phyloP scores from a whole-genome alignment of 2,329 filamentous ascomycete genomes.

The Celoporthe dispersa region DNA sequence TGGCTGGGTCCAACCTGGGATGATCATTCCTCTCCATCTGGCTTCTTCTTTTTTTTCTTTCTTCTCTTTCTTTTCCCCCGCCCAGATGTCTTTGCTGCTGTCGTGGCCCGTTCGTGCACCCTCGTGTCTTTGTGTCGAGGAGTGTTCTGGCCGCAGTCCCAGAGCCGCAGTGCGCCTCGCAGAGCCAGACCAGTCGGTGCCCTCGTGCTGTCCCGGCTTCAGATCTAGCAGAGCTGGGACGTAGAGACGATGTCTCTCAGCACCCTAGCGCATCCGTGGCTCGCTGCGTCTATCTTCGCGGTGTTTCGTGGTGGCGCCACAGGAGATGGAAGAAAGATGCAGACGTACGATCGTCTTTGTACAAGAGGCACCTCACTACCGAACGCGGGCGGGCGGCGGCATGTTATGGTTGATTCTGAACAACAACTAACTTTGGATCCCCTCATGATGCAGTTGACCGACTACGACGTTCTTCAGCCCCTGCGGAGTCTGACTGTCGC shows the following conservation, averaged over 20 bases:
- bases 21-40: not conserved
- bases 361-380: conserved; percentile 13
- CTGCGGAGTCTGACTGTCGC: conserved; percentile 17
- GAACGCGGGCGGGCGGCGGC: conserved; percentile 15
- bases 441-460: conserved; percentile 44
- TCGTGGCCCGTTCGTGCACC: not conserved
- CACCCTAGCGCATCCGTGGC: not conserved
- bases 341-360: conserved; percentile 1
- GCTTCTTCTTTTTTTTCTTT: not conserved
- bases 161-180: not conserved
- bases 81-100: not conserved
- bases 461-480: conserved; percentile 30
- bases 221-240: not conserved
- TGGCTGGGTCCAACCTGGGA: not conserved
- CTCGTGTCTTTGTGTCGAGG: not conserved
- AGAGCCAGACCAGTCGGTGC: not conserved
- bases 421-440: conserved; percentile 39
- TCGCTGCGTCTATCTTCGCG: not conserved
- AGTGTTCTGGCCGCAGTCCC: not conserved
- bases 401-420: conserved; percentile 32
- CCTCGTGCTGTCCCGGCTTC: not conserved
- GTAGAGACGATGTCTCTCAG: not conserved
- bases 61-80: not conserved
- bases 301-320: not conserved
- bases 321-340: not conserved